phyloP scores from a whole-genome alignment of 192 early-diverging fungal species.

The Mortierella alpina region DNA sequence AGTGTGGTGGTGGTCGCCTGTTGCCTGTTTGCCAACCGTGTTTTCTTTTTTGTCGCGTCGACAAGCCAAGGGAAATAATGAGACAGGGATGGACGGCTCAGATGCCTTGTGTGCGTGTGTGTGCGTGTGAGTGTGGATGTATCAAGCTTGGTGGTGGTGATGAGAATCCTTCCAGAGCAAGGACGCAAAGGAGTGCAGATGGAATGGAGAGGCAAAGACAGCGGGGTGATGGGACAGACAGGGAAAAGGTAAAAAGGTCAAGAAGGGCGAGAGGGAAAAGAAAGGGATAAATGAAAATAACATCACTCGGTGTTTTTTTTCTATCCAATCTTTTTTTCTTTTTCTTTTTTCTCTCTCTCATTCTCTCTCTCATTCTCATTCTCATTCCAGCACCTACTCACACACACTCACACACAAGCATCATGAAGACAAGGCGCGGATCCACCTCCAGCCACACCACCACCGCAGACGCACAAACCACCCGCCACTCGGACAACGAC shows the following conservation, averaged over 20 bases:
- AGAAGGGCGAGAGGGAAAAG: neutral
- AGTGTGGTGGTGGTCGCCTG: conserved; percentile 1
- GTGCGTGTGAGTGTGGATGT: too few relatives aligned
- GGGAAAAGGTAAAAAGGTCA: neutral
- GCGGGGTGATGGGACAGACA: neutral
- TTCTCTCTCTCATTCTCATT: neutral
- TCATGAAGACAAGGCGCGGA: conserved; percentile 13
- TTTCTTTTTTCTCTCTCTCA: conserved; percentile 6
- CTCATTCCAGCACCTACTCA: neutral
- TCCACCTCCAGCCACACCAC: neutral
- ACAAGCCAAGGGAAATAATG: too few relatives aligned
- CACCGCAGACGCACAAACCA: neutral
- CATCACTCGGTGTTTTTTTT: conserved; percentile 7
- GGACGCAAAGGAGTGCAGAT: neutral
- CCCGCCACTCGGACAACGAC: conserved; percentile 1
- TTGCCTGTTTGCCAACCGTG: neutral
- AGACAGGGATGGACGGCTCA: neutral
- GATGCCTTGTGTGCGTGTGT: neutral
- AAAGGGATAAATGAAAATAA: neutral
- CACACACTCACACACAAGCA: neutral
- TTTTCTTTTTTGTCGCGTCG: too few relatives aligned
- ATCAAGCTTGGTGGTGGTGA: neutral
- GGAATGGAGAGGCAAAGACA: neutral
- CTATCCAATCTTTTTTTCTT: neutral
- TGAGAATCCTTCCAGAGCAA: neutral